Conservation (phyloP, 805 yeast genomes). For the Metschnikowia reukaufii region DNA sequence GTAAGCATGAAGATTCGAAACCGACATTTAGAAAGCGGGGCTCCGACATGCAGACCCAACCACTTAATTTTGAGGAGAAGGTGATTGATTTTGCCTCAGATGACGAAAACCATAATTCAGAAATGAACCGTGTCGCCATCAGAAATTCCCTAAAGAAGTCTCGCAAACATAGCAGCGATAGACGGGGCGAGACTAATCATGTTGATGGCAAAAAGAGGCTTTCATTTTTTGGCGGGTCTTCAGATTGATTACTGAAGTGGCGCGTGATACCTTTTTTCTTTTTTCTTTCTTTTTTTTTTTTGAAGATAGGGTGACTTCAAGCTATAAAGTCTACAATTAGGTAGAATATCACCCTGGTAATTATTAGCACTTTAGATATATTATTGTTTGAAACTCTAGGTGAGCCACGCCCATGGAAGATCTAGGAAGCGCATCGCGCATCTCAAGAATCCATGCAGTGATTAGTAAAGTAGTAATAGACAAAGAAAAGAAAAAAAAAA, state of each 20-base stretch:
- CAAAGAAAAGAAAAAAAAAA: neutral
- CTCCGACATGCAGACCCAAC: conserved; percentile 29
- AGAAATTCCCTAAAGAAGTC: conserved; percentile 37
- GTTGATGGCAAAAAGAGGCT: conserved; percentile 25
- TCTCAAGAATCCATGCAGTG: conserved; percentile 4
- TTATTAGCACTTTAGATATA: conserved; percentile 1
- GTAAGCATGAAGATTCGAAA: conserved; percentile 13
- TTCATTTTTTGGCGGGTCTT: conserved; percentile 25
- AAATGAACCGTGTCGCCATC: conserved; percentile 42
- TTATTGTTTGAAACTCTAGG: neutral
- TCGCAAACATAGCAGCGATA: conserved; percentile 30
- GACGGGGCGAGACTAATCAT: conserved; percentile 28
- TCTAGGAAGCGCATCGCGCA: conserved; percentile 6
- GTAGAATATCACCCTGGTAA: neutral
- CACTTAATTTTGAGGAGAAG: conserved; percentile 40
- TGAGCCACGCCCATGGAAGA: neutral
- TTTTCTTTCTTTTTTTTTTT: too few species aligned
- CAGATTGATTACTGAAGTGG: neutral
- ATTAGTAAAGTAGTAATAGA: neutral
- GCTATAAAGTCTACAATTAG: neutral
- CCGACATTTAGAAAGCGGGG: conserved; percentile 37
- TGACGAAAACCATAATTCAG: conserved; percentile 40
- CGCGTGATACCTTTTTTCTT: too few species aligned
- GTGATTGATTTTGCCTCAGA: conserved; percentile 48
- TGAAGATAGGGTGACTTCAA: neutral